Percentiles rank a stretch among this genome's conserved stretches.
phyloP scores from a whole-genome alignment of 2,329 filamentous ascomycete species.

The Elsinoe perseae region DNA sequence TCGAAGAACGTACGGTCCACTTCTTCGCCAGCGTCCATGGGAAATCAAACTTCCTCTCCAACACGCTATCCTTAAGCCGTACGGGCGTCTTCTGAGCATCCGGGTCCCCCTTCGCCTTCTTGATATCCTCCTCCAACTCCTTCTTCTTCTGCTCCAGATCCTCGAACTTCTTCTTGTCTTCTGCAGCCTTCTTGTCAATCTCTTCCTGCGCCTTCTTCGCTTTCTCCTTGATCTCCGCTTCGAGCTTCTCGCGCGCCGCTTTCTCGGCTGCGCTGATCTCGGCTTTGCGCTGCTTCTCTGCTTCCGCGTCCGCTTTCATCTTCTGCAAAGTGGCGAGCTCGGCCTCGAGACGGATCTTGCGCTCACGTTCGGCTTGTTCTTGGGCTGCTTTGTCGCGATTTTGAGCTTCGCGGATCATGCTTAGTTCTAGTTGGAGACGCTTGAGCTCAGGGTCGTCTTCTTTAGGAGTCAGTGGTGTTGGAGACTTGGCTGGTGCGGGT shows the following conservation, averaged over 20 bases:
- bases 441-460: conserved; percentile 13
- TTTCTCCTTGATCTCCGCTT: conserved; percentile 45
- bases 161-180: conserved; percentile 43
- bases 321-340: conserved; percentile 7
- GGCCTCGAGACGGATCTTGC: conserved; percentile 14
- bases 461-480: neutral
- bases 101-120: conserved; percentile 41
- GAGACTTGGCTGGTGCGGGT: conserved; percentile 5
- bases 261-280: conserved; percentile 28
- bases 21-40: conserved; percentile 78
- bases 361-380: conserved; percentile 6
- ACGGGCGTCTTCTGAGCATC: conserved; percentile 64
- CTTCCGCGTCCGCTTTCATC: neutral
- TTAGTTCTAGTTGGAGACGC: neutral
- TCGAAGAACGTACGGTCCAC: conserved; percentile 58
- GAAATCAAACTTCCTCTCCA: conserved; percentile 81
- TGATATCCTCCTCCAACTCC: conserved; percentile 41
- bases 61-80: conserved; percentile 81
- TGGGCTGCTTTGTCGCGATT: neutral
- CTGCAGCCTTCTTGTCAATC: conserved; percentile 45
- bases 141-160: conserved; percentile 45
- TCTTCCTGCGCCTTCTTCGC: conserved; percentile 41
- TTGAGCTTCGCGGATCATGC: conserved; percentile 3
- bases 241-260: conserved; percentile 26
- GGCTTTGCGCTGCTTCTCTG: neutral